Base-by-base conservation (phyloP, 1,284 basidiomycete genomes). In the Ustilago cynodontis region DNA sequence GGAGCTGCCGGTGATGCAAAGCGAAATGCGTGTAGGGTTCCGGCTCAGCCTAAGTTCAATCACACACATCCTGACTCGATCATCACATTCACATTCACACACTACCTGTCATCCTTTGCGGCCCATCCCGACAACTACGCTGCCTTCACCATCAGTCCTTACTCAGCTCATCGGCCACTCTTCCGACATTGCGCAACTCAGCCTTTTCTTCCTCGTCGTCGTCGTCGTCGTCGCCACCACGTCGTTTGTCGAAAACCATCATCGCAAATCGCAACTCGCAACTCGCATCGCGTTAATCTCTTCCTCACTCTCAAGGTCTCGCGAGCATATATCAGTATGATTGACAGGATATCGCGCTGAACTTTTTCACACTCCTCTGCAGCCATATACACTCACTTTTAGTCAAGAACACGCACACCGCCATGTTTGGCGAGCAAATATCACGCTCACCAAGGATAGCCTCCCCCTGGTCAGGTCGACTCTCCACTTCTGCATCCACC, bases 371-470 rank as follows among this genome's bases (percentile, higher is more conserved):
- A 50, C 14, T 22, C n/a, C n/a, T n/a, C n/a, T n/a, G n/a, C n/a
- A n/a, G n/a, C n/a, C n/a, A n/a, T n/a, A n/a, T n/a, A n/a, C n/a
- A n/a, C 33, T 14, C 11, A 33, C 33, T 22, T 33, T 18, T 20
- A 37, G 3, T 26, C 35, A 37, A 11, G 1, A 49, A 50, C 43
- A 20, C 20, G 20, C 41, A 20, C n/a, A 28, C 24, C 33, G 57
- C n/a, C 29, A 78, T 78, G 71, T 66, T 71, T 6, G 76, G 53
- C 31, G 76, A 78, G 31, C 65, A 63, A 14, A 65, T 71, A 51
- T 54, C 68, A 20, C 37, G 54, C 3, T 56, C 54, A 47, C 68
- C 76, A 26, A 68, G 56, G n/a, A 63, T 64, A 54, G 26, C 71
- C 4, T 71, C 65, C 43, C 67, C 75, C 9, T 77, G 75, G 75